Base-by-base conservation (phyloP, 73 alveolate genomes). In the Tetrahymena borealis region DNA sequence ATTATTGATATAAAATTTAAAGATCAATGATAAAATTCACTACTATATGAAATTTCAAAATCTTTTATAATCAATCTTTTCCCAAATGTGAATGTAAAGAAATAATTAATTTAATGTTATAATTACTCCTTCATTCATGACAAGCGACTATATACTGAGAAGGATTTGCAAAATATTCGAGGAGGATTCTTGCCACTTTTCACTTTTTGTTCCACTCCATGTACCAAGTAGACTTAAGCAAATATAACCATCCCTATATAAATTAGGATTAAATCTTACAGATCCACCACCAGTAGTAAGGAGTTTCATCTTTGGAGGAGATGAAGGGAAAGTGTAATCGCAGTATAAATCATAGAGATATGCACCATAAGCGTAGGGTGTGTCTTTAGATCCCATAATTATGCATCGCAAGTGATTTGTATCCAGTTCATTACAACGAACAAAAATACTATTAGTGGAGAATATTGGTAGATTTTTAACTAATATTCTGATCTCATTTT, bases 341-440 rank as follows among this genome's bases (percentile, higher is more conserved):
- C 93, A 94, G 78, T 90, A 38, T 24, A 96, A 90, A 90, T 96
- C 98, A 91, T 85, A 96, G 77, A 78, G 40, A 95, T 92, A 96
- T 13, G 97, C 96, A 3, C 98, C 98, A 78, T 96, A 91, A 12
- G 96, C 95, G 91, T 96, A 96, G 10, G 98, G 98, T 13, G 98
- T 96, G 13, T 95, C 98, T 91, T 95, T 96, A 38, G 97, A 92
- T 3, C 98, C 98, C 90, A 94, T 91, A 90, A 96, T 96, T 2
- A 96, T 90, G 13, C 94, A 97, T 79, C 40, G 90, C 95, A 95
- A 91, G 91, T 93, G 90, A 28, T 94, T 96, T 94, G 95, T 94
- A 79, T 94, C 92, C 38, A 91, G 93, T 40, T 95, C 93, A 85
- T 96, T 97, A 15, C 94, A 96, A 32, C 97, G 60, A 31, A 93